Evolutionary conservation across 805 yeast genomes (phyloP).

Genomic region (Wickerhamiella galacta): DNA sequence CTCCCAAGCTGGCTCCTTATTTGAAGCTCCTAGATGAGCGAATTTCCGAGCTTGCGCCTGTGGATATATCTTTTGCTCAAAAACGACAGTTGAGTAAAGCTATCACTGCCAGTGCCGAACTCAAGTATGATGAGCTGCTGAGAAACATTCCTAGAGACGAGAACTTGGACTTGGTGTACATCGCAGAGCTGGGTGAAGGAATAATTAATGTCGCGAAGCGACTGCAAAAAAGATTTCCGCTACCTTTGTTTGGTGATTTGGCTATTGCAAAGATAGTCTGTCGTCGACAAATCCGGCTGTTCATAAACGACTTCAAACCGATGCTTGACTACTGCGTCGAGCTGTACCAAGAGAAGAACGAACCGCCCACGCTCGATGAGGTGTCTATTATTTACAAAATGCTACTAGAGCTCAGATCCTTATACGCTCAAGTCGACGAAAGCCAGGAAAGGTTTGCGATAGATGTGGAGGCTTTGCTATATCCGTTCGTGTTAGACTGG

Average conservation of each 20-base stretch:
- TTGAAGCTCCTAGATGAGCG: conserved; percentile 33
- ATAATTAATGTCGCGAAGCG: conserved; percentile 33
- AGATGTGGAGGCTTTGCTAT: conserved; percentile 40
- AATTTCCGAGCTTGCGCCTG: conserved; percentile 30
- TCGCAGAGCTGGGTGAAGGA: conserved; percentile 38
- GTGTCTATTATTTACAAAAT: conserved; percentile 40
- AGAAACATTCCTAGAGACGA: conserved; percentile 42
- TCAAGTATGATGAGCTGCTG: conserved; percentile 28
- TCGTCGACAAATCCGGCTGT: conserved; percentile 18
- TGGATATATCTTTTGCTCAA: conserved; percentile 32
- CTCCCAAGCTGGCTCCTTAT: conserved; percentile 44
- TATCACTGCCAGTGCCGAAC: conserved; percentile 27
- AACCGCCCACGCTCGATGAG: conserved; percentile 31
- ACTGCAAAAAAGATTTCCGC: conserved; percentile 42
- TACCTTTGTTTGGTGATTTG: conserved; percentile 43
- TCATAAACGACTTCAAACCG: conserved; percentile 21
- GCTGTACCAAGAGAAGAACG: conserved; percentile 11
- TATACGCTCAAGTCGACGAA: conserved; percentile 32
- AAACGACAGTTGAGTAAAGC: conserved; percentile 22
- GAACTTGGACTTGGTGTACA: conserved; percentile 36
- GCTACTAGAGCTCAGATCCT: conserved; percentile 35
- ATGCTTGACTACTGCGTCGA: conserved; percentile 19
- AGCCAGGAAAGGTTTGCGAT: conserved; percentile 32
- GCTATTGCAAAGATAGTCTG: conserved; percentile 28
- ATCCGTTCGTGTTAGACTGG: conserved; percentile 28